These are phyloP conservation scores for Hypericum androsaemum DNA, from an alignment of 345 rosid genomes.

Conservation along the genomic window DNA sequence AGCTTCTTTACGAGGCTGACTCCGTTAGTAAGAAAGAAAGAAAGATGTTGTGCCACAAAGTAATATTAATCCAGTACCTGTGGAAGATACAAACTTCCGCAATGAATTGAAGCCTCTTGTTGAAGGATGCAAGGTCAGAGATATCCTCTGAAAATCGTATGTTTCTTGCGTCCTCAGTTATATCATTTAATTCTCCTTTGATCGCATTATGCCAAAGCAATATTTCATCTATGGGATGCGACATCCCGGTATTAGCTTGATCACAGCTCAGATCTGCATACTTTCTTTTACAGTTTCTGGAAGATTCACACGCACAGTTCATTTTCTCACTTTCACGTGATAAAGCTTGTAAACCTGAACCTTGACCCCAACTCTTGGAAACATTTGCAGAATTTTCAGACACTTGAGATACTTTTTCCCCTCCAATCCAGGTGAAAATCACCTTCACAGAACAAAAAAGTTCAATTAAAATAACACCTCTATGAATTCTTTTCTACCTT, in stretches of 20 bases:
- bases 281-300: slow-evolving; percentile 68
- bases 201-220: slow-evolving; percentile 87
- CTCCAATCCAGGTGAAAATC: slow-evolving; percentile 73
- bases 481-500: background rate
- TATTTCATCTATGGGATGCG: slow-evolving; percentile 71
- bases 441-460: slow-evolving; percentile 34
- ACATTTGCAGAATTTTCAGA: slow-evolving; percentile 24
- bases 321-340: slow-evolving; percentile 26
- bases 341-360: slow-evolving; percentile 28
- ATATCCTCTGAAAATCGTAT: slow-evolving; percentile 72
- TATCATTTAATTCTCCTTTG: slow-evolving; percentile 62
- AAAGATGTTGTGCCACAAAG: background rate
- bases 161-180: slow-evolving; percentile 74
- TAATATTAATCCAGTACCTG: slow-evolving; percentile 37
- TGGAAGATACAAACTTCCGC: slow-evolving; percentile 91
- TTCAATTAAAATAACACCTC: slow-evolving; percentile 4
- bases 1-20: background rate
- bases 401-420: slow-evolving; percentile 20
- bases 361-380: slow-evolving; percentile 25
- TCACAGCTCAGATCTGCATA: slow-evolving; percentile 35
- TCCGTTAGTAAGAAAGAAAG: background rate
- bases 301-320: slow-evolving; percentile 40
- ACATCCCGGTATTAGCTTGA: slow-evolving; percentile 22
- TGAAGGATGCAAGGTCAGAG: slow-evolving; percentile 56
- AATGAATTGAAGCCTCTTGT: slow-evolving; percentile 73